phyloP scores from a whole-genome alignment of 2,329 filamentous ascomycete genomes.

The Penicillium sp. region DNA sequence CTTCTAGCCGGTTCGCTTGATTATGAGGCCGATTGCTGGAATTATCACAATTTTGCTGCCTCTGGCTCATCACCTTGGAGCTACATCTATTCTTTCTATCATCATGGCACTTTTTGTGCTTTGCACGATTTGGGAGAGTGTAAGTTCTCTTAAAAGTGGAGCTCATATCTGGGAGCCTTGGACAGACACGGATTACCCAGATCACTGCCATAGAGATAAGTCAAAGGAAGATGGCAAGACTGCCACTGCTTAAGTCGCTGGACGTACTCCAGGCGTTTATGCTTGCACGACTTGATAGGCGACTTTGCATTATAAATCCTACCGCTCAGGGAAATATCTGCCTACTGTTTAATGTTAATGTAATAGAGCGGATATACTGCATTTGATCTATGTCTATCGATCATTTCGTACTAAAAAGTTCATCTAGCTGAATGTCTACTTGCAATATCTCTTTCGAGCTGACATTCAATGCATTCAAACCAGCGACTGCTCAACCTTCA shows the following conservation, averaged over 20 bases:
- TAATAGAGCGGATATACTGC: not conserved
- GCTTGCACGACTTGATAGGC: too few relatives aligned
- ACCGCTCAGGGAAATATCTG: too few relatives aligned
- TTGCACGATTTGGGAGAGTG: slow-evolving; percentile 48
- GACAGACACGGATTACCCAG: slow-evolving; percentile 31
- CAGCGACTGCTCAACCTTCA: slow-evolving; percentile 30
- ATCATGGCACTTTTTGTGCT: slow-evolving; percentile 48
- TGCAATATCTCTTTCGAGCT: not conserved
- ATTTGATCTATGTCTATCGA: not conserved
- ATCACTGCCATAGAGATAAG: not conserved
- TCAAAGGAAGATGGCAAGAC: not conserved
- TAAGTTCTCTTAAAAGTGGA: slow-evolving; percentile 28
- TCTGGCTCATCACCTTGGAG: slow-evolving; percentile 27
- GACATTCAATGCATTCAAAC: slow-evolving; percentile 18
- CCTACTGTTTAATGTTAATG: not conserved
- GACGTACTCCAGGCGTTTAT: not conserved
- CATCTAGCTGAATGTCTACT: not conserved
- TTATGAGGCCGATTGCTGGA: slow-evolving; percentile 35
- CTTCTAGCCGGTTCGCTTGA: slow-evolving; percentile 18
- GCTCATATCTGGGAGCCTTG: slow-evolving; percentile 31
- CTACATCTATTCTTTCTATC: slow-evolving; percentile 44
- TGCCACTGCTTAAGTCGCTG: not conserved
- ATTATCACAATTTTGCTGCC: slow-evolving; percentile 42
- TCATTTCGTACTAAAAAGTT: too few relatives aligned
- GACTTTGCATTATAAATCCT: not conserved